A percentile compares a stretch with the other conserved stretches of the same genome.
phyloP scores from a whole-genome alignment of 1,139 yeast species.

The Geotrichum carabidarum region DNA sequence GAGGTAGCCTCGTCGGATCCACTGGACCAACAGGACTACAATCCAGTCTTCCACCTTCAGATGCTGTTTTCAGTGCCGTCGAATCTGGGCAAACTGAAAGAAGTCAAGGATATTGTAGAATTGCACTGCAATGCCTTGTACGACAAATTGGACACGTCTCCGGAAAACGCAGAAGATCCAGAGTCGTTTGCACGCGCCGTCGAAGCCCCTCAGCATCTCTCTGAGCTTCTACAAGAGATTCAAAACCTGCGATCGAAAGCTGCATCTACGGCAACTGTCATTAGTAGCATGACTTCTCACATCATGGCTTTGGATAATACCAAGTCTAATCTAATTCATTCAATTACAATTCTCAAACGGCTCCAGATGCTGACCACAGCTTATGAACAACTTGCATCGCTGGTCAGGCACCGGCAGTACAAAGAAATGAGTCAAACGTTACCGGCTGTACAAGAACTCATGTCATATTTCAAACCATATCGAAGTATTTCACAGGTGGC shows the following conservation, averaged over 20 bases:
- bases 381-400: constrained; percentile 55
- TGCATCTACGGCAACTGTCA: constrained; percentile 54
- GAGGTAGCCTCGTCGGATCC: constrained; percentile 6
- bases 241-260: constrained; percentile 49
- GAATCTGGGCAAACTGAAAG: constrained; percentile 24
- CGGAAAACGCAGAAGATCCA: not conserved
- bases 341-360: constrained; percentile 82
- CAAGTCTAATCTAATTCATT: constrained; percentile 72
- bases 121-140: constrained; percentile 45
- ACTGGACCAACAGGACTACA: constrained; percentile 30
- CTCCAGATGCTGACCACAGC: constrained; percentile 83
- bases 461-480: constrained; percentile 72
- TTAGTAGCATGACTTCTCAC: constrained; percentile 65
- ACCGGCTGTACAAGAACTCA: constrained; percentile 73
- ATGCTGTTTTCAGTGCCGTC: constrained; percentile 32
- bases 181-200: constrained; percentile 5
- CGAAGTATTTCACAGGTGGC: constrained; percentile 82
- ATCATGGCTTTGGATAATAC: constrained; percentile 75
- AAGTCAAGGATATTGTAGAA: constrained; percentile 31
- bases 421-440: constrained; percentile 61
- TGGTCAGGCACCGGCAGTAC: constrained; percentile 51
- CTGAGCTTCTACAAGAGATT: constrained; percentile 39
- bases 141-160: not conserved
- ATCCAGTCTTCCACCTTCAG: constrained; percentile 41
- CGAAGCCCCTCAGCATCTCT: constrained; percentile 28